Percentiles rank a stretch among this genome's conserved stretches.
Conservation (phyloP, 2,329 filamentous ascomycete genomes). For the Pseudogymnoascus sp. region DNA sequence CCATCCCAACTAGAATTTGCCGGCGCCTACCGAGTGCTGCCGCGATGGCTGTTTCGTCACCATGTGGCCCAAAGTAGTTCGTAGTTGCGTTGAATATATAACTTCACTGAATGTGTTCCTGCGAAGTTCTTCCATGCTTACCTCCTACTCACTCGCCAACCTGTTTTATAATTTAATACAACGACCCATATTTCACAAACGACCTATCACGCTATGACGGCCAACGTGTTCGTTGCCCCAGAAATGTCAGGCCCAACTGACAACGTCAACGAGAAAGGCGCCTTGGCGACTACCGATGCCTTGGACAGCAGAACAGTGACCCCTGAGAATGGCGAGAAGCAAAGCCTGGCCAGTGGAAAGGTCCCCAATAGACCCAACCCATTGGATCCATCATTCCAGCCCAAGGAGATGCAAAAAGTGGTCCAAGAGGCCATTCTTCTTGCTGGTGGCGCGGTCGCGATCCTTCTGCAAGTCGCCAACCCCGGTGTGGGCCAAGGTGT, state of each 20-base stretch:
- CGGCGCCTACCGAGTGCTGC: conserved; percentile 3
- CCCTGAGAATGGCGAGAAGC: neutral
- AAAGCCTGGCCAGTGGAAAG: neutral
- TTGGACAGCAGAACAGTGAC: neutral
- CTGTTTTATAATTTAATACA: neutral
- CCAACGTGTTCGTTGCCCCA: neutral
- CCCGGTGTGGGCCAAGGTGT: conserved; percentile 33
- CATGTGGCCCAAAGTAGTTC: neutral
- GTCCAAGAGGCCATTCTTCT: conserved; percentile 31
- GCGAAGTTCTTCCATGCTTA: neutral
- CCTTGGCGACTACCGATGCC: neutral
- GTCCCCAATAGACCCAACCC: neutral
- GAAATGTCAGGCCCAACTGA: conserved; percentile 5
- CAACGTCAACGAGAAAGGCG: neutral
- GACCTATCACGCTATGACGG: neutral
- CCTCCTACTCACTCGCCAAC: neutral
- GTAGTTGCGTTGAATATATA: neutral
- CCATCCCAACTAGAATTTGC: neutral
- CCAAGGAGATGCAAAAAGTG: conserved; percentile 27
- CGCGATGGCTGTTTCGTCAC: neutral
- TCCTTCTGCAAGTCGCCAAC: conserved; percentile 35
- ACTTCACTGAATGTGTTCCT: neutral
- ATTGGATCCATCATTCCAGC: conserved; percentile 11
- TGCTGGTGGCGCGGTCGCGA: conserved; percentile 31
- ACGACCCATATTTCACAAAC: neutral